These are phyloP conservation scores for Chaetothyriales sp. DNA, from an alignment of 2,329 filamentous ascomycete genomes.

Conservation along the genomic window DNA sequence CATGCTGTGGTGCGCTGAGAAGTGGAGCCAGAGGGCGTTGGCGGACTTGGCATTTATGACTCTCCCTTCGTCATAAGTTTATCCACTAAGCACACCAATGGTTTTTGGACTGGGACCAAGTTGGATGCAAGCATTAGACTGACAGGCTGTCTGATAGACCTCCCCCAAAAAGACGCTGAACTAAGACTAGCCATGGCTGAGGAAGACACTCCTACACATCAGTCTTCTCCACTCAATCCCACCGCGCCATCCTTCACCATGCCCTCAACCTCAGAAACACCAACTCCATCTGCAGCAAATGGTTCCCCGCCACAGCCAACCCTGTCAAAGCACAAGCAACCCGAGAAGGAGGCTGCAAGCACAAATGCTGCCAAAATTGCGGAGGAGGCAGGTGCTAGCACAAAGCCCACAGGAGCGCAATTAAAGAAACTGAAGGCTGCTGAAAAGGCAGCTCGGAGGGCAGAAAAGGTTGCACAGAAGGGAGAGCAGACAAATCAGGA, in stretches of 20 bases:
- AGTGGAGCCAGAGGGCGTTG: no score
- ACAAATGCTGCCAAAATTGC: constrained; percentile 13
- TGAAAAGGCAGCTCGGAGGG: constrained; percentile 76
- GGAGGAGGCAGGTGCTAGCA: constrained; percentile 20
- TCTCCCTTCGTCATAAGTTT: no score
- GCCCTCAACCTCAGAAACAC: constrained; percentile 6
- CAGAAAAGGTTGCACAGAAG: constrained; percentile 46
- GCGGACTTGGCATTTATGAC: no score
- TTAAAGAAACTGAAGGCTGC: constrained; percentile 81
- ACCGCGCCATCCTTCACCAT: constrained; percentile 14
- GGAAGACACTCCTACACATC: not conserved
- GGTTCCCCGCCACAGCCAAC: constrained; percentile 2
- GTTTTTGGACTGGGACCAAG: no score
- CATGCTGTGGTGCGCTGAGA: no score
- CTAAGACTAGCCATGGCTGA: not conserved
- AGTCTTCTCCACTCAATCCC: constrained; percentile 8
- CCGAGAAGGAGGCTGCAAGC: constrained; percentile 5
- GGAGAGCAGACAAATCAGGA: constrained; percentile 25
- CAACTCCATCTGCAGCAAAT: constrained; percentile 3
- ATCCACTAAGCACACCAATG: no score
- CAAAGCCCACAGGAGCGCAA: constrained; percentile 45
- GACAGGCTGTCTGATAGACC: no score
- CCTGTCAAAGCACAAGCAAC: constrained; percentile 5
- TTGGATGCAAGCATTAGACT: no score
- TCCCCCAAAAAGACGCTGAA: no score